Evolutionary conservation across 129 eudicot genomes (phyloP), one percentile per base, ranked within the genome.

Genomic region (Mikania micrantha): DNA sequence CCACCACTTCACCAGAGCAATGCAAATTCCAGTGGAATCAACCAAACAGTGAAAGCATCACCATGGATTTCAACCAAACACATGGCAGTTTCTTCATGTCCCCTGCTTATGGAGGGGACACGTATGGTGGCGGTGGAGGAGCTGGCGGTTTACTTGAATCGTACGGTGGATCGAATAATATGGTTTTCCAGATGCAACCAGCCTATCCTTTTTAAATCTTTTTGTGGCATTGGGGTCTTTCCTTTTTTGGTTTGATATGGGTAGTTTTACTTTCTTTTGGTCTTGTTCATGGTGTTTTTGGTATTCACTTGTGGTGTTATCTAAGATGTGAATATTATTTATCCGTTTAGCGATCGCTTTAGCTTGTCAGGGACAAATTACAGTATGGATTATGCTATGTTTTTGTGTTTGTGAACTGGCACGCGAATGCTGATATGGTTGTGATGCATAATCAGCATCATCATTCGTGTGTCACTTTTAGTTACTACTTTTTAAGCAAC

Each of bases 151-250:
- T 80, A 48, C 78, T 75, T 58, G 89, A 80, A 39, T 57, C 90
- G 21, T 78, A 64, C 15, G 29, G 81, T 68, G 86, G 80, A 36
- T 39, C 84, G 24, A 77, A 78, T 5, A 75, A 56, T 61, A 74
- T 85, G 80, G 78, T 27, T 39, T 90, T 87, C 63, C 90, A 87
- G 79, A 85, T 85, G 86, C 91, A 90, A 74, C 60, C 88, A 5
- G 66, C 73, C n/a, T 85, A 78, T 60, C 92, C 87, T 66, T 85
- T 82, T 9, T 48, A 58, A 24, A 60, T 28, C 9, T 4, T 31
- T 45, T 75, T 47, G 36, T 27, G 31, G 8, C 5, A 24, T 61
- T 4, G 62, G 0, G 24, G 15, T 39, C 10, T 4, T 56, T 39
- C 17, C 24, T 7, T 52, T 53, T 54, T 74, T 57, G 69, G 22